Percentiles rank a stretch among this genome's conserved stretches.
Evolutionary conservation across 129 eudicot species (phyloP).

Genomic region (Flaveria trinervia): DNA sequence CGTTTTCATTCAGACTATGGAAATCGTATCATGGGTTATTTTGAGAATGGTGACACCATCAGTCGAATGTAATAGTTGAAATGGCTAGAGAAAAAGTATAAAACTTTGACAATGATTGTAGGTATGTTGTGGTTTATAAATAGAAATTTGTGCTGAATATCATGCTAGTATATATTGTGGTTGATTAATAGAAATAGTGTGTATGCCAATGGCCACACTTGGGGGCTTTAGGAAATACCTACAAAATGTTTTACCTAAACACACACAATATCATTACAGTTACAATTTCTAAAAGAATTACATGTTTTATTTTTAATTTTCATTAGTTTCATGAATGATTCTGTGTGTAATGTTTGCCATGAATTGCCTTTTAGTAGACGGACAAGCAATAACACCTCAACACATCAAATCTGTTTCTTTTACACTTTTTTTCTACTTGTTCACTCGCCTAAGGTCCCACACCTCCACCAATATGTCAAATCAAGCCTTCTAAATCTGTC

Average conservation of each 20-base stretch:
- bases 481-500: too few relatives aligned
- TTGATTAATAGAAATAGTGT: neutral
- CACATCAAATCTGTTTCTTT: too few relatives aligned
- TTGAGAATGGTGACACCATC: conserved; percentile 6
- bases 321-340: too few relatives aligned
- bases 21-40: conserved; percentile 44
- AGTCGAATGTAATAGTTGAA: conserved; percentile 35
- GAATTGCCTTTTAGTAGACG: too few relatives aligned
- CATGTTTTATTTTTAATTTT: too few relatives aligned
- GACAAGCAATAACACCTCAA: too few relatives aligned
- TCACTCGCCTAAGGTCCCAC: too few relatives aligned
- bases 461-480: too few relatives aligned
- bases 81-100: conserved; percentile 57
- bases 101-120: conserved; percentile 29
- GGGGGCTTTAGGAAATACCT: neutral
- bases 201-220: neutral
- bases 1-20: conserved; percentile 63
- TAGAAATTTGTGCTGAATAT: conserved; percentile 10
- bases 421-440: too few relatives aligned
- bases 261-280: neutral
- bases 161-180: conserved; percentile 13
- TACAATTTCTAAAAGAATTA: too few relatives aligned
- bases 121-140: conserved; percentile 20
- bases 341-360: too few relatives aligned
- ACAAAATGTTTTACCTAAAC: neutral